phyloP scores from a whole-genome alignment of 306 rosid genomes.

The Castanospermum australe region DNA sequence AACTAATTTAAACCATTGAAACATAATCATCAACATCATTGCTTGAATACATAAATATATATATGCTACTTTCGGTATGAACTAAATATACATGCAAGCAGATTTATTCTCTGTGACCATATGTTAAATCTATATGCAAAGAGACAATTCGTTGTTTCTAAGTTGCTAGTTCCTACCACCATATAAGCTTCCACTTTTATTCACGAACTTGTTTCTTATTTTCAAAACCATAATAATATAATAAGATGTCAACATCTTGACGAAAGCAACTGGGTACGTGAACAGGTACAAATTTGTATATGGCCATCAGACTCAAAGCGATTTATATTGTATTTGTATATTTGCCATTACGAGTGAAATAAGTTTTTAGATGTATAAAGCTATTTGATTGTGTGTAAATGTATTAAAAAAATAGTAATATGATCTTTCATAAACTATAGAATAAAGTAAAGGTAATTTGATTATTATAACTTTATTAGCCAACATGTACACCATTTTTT shows the following conservation, averaged over 20 bases:
- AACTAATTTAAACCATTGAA: too few relatives aligned
- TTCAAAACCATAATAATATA: background rate
- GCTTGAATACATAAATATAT: too few relatives aligned
- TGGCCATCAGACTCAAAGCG: background rate
- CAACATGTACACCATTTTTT: background rate
- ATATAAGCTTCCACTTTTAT: background rate
- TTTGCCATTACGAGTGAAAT: too few relatives aligned
- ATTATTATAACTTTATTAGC: background rate
- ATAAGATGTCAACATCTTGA: background rate
- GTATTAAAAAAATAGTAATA: background rate
- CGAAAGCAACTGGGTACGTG: background rate
- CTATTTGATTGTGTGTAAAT: background rate
- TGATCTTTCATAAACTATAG: background rate
- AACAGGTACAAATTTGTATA: background rate
- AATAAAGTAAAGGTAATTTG: background rate
- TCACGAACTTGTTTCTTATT: background rate
- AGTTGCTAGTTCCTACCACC: background rate
- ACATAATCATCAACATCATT: too few relatives aligned
- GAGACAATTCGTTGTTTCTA: background rate
- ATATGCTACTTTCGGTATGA: constrained; percentile 18
- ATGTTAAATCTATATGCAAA: background rate
- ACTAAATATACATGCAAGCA: background rate
- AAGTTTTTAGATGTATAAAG: too few relatives aligned
- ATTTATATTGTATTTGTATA: too few relatives aligned
- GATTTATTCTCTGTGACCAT: background rate